Evolutionary conservation across 768 basidiomycete genomes (phyloP).

Genomic region (Gloeopeniophorella convolvens): DNA sequence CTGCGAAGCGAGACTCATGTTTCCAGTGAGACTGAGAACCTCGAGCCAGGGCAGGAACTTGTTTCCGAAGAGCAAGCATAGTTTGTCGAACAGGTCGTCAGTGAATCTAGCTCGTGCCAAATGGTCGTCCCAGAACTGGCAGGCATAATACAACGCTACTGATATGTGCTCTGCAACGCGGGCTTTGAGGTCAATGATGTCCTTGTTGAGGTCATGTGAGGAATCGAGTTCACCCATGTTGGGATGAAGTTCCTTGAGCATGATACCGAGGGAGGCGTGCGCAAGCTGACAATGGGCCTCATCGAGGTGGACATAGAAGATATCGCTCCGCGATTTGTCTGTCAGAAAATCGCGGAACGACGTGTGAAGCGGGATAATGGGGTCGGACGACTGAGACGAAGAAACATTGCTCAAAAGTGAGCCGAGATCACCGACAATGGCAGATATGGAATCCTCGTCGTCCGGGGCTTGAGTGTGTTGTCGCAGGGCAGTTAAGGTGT

Average conservation of each 20-base stretch:
- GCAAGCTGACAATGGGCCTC: neutral
- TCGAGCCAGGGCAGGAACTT: slow-evolving; percentile 1
- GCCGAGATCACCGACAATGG: neutral
- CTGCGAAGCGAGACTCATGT: neutral
- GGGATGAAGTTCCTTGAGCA: neutral
- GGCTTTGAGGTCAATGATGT: neutral
- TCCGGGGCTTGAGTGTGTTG: neutral
- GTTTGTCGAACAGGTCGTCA: neutral
- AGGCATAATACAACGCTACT: neutral
- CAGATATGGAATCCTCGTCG: neutral
- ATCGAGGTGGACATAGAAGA: neutral
- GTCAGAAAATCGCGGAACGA: slow-evolving; percentile 1
- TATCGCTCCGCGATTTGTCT: neutral
- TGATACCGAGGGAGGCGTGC: neutral
- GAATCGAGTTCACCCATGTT: neutral
- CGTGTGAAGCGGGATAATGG: neutral
- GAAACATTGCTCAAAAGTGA: neutral
- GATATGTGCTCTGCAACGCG: neutral
- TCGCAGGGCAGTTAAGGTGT: no score
- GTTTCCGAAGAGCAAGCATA: neutral
- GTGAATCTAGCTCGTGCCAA: neutral
- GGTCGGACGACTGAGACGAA: neutral
- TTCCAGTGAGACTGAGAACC: neutral
- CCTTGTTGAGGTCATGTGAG: neutral
- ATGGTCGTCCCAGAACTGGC: neutral